Evolutionary conservation across 2,329 filamentous ascomycete genomes (phyloP).

Genomic region (Leptosphaerulina australis): DNA sequence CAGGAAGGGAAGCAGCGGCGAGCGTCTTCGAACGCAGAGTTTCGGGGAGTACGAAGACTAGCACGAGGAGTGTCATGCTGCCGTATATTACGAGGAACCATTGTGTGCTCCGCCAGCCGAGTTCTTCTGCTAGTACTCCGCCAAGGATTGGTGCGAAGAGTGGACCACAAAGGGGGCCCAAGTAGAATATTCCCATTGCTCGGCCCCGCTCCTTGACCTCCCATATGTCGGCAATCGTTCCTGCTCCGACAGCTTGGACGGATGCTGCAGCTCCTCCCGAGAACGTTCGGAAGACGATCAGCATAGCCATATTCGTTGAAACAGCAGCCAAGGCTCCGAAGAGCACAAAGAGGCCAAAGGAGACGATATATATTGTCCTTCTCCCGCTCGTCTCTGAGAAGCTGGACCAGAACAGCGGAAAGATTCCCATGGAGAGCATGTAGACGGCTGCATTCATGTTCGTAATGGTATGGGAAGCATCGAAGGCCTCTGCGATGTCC

Average conservation of each 20-base stretch:
- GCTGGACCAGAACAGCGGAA: constrained; percentile 50
- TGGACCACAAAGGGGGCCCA: constrained; percentile 48
- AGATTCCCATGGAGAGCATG: constrained; percentile 51
- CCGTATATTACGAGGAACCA: constrained; percentile 50
- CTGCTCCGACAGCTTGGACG: constrained; percentile 49
- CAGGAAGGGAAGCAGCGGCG: too few relatives aligned
- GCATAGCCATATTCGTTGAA: constrained; percentile 46
- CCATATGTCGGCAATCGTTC: constrained; percentile 49
- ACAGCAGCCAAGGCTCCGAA: constrained; percentile 45
- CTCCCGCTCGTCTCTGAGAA: constrained; percentile 47
- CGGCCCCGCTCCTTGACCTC: constrained; percentile 44
- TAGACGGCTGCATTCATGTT: constrained; percentile 51
- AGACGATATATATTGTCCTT: constrained; percentile 46
- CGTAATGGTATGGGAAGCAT: constrained; percentile 41
- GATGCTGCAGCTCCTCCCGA: constrained; percentile 47
- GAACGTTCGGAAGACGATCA: constrained; percentile 45
- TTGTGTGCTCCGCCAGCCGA: constrained; percentile 49
- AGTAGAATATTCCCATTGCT: constrained; percentile 50
- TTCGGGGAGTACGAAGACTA: constrained; percentile 47
- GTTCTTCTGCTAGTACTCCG: constrained; percentile 39
- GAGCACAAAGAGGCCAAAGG: constrained; percentile 43
- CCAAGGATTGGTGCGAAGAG: constrained; percentile 49
- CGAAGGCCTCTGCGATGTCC: constrained; percentile 42
- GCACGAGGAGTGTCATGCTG: constrained; percentile 37
- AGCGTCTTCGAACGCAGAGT: too few relatives aligned